Base-by-base conservation (phyloP, 805 yeast genomes). In the Cyberlindnera misumaiensis region DNA sequence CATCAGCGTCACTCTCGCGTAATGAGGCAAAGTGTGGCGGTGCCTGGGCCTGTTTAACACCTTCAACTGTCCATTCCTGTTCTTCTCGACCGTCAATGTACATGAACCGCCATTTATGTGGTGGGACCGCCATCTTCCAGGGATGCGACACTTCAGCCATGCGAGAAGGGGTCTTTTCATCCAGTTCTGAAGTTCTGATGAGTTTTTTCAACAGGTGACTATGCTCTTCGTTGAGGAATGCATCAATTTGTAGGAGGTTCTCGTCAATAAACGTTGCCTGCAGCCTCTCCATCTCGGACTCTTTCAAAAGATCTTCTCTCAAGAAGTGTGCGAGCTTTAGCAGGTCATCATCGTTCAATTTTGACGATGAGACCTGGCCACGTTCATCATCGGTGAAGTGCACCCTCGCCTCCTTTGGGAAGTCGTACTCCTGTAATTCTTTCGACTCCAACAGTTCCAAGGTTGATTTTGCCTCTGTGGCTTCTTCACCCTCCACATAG, bases 91-190 rank as follows among this genome's bases (percentile, higher is more conserved):
- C 90, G 55, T 86, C 95, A 25, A 89, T 68, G 56, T 87, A 90
- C 67, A 87, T 59, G 55, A 71, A 93, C 45, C 96, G 67, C 64
- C 88, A 89, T 57, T 93, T 87, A 55, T 90, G 97, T 8, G 97
- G 93, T 8, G 98, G 97, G 34, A 83, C 74, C 1, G 97, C 93
- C 30, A 88, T 69, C 45, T 82, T 80, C 98, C 98, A 93, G 7
- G 96, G 96, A 35, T 59, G 65, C 9, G 55, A 38, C 1, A 84
- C 74, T 20, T 83, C 83, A 2, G 58, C 50, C 11, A 80, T 69
- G 1, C 53, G 59, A 27, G 62, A 62, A 4, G 96, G 95, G 54
- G 77, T 73, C 24, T 65, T 60, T 36, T 67, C 69, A 34, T 82
- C 75, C 13, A 87, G 65, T 53, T 85, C 96, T 5, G 65, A 65